Base-by-base conservation (phyloP, 1,284 basidiomycete species). In the Caloboletus inedulis region DNA sequence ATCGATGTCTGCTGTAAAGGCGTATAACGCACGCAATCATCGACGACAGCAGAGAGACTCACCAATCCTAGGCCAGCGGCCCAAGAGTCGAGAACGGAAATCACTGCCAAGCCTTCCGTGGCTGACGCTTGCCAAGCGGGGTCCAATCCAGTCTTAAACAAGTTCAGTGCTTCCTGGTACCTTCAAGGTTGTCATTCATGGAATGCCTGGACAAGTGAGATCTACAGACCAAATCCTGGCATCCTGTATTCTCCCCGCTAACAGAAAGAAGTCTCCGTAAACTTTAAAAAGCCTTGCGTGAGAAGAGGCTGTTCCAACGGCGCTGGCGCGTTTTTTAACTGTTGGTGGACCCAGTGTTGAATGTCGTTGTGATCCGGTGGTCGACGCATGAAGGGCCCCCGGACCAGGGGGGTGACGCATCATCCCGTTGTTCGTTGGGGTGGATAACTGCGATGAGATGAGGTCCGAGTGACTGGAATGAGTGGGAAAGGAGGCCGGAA, bases 101-200 rank as follows among this genome's bases (percentile, higher is more conserved):
- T 77, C 2, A 85, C 88, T 1, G 87, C 89, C 56, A 93, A 71
- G 2, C 91, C 91, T 72, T 98, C 94, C 40, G 92, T 74, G 0
- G 86, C 85, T 18, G 88, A 84, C 0, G 89, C 94, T 66, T 94
- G 87, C 94, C 94, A 98, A 19, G 88, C 76, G 18, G 80, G 71
- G 68, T 98, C 94, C 40, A 83, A 80, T 6, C 84, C 79, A 1
- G 76, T 75, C 64, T 87, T 89, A 59, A 91, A 84, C 25, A 89
- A 67, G 40, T 80, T 78, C 8, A 91, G 72, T 7, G 92, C 88
- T 71, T 97, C 93, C 50, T 83, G 82, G 70, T 93, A 97, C 82
- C 91, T 93, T 63, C 31, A 55, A 53, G 47, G 43, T 46, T 54
- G 60, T 64, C 51, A 55, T 60, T 53, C 57, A 51, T 57, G 70